These are phyloP conservation scores for Rhizodiscina lignyota DNA, from an alignment of 495 filamentous ascomycete genomes.

Conservation along the genomic window DNA sequence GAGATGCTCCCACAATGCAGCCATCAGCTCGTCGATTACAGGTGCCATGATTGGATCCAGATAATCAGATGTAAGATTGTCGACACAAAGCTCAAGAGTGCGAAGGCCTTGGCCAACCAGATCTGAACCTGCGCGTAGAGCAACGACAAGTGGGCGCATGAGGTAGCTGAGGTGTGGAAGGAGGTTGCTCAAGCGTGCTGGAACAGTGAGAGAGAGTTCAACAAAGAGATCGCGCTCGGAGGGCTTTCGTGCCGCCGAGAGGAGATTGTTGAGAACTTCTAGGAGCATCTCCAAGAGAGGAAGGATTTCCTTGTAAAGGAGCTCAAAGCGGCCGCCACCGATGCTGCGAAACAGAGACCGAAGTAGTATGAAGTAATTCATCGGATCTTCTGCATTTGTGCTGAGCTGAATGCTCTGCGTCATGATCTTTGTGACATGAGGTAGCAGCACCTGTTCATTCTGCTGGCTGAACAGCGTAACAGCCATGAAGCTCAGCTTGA, in stretches of 20 bases:
- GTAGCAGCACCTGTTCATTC: conserved; percentile 88
- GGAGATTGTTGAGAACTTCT: conserved; percentile 87
- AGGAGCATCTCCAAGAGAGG: conserved; percentile 93
- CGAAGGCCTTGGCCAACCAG: conserved; percentile 86
- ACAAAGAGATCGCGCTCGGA: conserved; percentile 91
- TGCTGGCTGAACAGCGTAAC: conserved; percentile 88
- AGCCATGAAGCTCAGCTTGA: conserved; percentile 99
- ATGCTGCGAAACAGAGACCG: conserved; percentile 91
- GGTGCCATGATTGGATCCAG: conserved; percentile 98
- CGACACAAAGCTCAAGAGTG: conserved; percentile 91
- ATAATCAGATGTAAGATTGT: conserved; percentile 96
- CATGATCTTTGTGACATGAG: conserved; percentile 90
- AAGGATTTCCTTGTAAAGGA: conserved; percentile 93
- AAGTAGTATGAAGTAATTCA: conserved; percentile 95
- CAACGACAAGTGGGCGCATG: conserved; percentile 93
- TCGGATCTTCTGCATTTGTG: conserved; percentile 87
- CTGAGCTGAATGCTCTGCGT: conserved; percentile 92
- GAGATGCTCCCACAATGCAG: conserved; percentile 86
- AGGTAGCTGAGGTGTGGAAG: conserved; percentile 93
- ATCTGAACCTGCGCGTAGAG: conserved; percentile 77
- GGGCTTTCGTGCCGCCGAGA: conserved; percentile 75
- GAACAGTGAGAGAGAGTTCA: conserved; percentile 89
- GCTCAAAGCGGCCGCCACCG: conserved; percentile 91
- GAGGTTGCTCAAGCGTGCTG: conserved; percentile 84
- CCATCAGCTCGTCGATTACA: conserved; percentile 96